Evolutionary conservation across 306 rosid species (phyloP), one percentile per base, ranked within the genome.

Genomic region (Prunus mongolica): DNA sequence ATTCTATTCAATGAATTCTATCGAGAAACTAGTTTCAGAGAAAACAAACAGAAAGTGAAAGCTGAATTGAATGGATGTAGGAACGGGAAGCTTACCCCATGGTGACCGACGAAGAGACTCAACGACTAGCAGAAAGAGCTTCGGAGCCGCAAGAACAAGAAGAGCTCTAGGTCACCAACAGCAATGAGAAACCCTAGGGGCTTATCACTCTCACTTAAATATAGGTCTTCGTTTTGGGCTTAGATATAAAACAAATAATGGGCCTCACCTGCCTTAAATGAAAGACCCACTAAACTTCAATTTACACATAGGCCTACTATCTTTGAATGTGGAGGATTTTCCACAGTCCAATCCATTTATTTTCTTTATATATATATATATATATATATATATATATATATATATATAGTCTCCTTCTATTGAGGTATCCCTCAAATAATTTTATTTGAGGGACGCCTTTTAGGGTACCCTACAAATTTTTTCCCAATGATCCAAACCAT

Each of bases 11-110:
- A 1, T 16, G 73, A 68, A 24, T 18, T 73, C 12, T 41, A 50
- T 70, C 38, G 67, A 9, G n/a, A 19, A 34, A 45, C 60, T 13
- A 19, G 18, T 72, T 41, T 62, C 25, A 11, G 65, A 2, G 51
- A 1, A 74, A 56, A 66, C 65, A 67, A 56, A 67, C 73, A 45
- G 18, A 44, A 57, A 64, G 76, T 11, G 4, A 19, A 55, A 4
- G 12, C 5, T 5, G 58, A 28, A 47, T 2, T 0, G 24, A 73
- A 7, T 9, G 49, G n/a, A 12, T 15, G 11, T 12, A 20, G 30
- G 46, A 50, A 27, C 44, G 0, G 19, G 73, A 22, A 46, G 74
- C 92, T 68, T 20, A 87, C 89, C 91, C 94, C 91, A 90, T 90
- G 82, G 52, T 76, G 71, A 66, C 12, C 8, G 69, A 32, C 69